phyloP scores from a whole-genome alignment of 768 basidiomycete species.

The Amanita pallidorosea region DNA sequence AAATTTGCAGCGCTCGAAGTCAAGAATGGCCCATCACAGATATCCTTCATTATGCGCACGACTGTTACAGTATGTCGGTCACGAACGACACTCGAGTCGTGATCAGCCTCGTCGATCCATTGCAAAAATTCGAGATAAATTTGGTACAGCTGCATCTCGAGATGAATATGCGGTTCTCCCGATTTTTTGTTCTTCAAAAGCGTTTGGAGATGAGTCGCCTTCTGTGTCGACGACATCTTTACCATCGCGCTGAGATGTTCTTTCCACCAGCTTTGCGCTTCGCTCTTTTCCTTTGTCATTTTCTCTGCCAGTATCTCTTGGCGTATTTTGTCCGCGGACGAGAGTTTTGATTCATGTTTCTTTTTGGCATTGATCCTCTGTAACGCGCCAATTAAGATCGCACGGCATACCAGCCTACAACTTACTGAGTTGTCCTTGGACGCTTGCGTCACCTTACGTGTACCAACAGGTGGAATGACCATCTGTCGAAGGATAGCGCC shows the following conservation, averaged over 20 bases:
- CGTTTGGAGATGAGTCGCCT: constrained; percentile 21
- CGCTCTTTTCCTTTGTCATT: constrained; percentile 24
- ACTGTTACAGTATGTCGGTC: constrained; percentile 37
- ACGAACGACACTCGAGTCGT: constrained; percentile 23
- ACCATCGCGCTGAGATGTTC: constrained; percentile 31
- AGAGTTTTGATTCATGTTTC: constrained; percentile 10
- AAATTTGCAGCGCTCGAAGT: constrained; percentile 23
- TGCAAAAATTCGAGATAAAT: constrained; percentile 37
- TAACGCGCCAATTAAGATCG: background rate
- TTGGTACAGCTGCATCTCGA: constrained; percentile 41
- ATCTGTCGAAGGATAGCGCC: constrained; percentile 43
- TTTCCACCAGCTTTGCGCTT: constrained; percentile 41
- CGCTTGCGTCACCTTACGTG: background rate
- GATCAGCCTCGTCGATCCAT: constrained; percentile 40
- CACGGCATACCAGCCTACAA: background rate
- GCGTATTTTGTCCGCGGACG: constrained; percentile 20
- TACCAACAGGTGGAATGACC: constrained; percentile 35
- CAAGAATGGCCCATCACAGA: constrained; percentile 25
- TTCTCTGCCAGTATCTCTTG: constrained; percentile 36
- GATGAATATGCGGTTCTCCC: constrained; percentile 29
- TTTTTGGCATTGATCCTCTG: constrained; percentile 8
- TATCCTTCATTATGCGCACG: constrained; percentile 37
- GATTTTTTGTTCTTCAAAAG: constrained; percentile 36
- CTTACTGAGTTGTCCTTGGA: background rate
- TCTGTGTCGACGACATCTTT: constrained; percentile 20